phyloP scores from a whole-genome alignment of 768 basidiomycete genomes.

The Rubroboletus pulcherrimus region DNA sequence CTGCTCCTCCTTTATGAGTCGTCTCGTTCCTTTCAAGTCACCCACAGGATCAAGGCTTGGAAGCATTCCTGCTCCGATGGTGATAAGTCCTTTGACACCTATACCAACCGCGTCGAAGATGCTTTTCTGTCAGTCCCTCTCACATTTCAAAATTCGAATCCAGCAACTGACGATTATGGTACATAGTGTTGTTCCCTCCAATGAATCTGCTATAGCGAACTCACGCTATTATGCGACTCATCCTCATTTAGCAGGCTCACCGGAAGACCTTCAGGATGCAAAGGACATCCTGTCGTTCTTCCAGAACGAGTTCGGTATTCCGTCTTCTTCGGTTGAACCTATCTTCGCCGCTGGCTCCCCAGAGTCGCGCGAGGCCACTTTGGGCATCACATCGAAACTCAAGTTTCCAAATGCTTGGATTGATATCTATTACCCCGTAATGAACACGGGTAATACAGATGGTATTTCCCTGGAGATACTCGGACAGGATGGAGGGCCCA shows the following conservation, averaged over 20 bases:
- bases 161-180: background rate
- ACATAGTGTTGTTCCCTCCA: constrained; percentile 51
- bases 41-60: constrained; percentile 5
- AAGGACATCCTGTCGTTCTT: constrained; percentile 64
- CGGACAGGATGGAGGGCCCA: constrained; percentile 45
- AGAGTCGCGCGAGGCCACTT: constrained; percentile 64
- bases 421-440: constrained; percentile 82
- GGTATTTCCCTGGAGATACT: constrained; percentile 67
- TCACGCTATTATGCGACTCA: constrained; percentile 60
- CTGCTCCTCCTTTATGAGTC: constrained; percentile 11
- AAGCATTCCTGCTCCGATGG: constrained; percentile 5
- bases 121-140: constrained; percentile 33
- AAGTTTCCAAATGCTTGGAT: constrained; percentile 69
- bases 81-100: constrained; percentile 9
- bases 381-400: constrained; percentile 46
- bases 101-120: constrained; percentile 25
- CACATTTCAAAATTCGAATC: background rate
- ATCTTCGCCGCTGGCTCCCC: constrained; percentile 69
- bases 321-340: constrained; percentile 39
- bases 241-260: constrained; percentile 70
- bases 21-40: background rate
- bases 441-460: constrained; percentile 65
- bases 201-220: constrained; percentile 52
- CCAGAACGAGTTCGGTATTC: constrained; percentile 58
- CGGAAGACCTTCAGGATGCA: constrained; percentile 59